Conservation (phyloP, 441 rosid genomes). For the Populus hybrid region DNA sequence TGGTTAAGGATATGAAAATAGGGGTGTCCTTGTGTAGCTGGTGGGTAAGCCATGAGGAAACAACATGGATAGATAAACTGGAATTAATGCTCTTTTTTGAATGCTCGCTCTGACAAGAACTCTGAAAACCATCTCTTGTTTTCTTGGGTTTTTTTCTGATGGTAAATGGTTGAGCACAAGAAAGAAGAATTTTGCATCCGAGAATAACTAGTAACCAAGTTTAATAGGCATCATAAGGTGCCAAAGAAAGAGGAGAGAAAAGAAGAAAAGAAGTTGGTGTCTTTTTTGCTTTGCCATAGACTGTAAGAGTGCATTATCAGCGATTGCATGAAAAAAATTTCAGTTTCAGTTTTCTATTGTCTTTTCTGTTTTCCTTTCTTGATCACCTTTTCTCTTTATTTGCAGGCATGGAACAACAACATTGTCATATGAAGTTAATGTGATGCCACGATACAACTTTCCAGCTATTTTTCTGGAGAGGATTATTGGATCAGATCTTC, state of each 20-base stretch:
- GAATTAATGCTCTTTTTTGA: not conserved
- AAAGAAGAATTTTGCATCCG: not conserved
- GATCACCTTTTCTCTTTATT: not conserved
- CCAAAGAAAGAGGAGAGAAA: not conserved
- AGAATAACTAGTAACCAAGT: not conserved
- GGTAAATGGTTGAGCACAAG: not conserved
- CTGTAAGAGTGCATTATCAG: not conserved
- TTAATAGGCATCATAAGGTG: not conserved
- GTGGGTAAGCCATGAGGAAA: not conserved
- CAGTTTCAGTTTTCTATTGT: not conserved
- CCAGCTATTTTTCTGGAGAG: conserved; percentile 94
- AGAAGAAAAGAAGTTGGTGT: not conserved
- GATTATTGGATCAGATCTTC: conserved; percentile 92
- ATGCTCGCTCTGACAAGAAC: not conserved
- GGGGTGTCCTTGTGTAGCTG: not conserved
- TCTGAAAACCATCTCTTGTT: not conserved
- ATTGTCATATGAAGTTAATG: conserved; percentile 85
- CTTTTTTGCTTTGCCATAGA: not conserved
- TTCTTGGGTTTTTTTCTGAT: not conserved
- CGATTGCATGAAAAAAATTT: not conserved
- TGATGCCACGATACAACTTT: conserved; percentile 86
- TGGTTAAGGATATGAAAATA: not conserved
- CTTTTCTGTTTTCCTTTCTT: not conserved
- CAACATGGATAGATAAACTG: not conserved
- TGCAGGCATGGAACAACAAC: conserved; percentile 57